Evolutionary conservation across 2,329 filamentous ascomycete species (phyloP).

Genomic region (Paecilomyces dactylethromorphus): DNA sequence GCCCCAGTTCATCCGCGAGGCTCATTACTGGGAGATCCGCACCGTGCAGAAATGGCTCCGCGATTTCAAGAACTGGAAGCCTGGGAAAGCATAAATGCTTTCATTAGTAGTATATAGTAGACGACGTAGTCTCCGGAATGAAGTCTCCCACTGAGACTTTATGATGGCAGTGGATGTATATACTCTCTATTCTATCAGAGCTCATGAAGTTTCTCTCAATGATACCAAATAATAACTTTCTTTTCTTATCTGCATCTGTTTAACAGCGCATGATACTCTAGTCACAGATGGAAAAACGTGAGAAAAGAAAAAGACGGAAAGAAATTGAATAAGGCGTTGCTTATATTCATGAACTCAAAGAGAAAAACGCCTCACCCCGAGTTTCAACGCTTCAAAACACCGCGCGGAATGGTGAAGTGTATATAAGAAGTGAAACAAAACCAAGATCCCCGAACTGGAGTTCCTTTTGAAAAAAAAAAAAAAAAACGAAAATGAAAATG

Average conservation of each 20-base stretch:
- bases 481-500: neutral
- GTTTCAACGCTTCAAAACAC: neutral
- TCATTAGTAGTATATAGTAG: neutral
- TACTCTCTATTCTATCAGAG: too few species aligned
- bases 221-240: too few species aligned
- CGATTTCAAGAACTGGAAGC: neutral
- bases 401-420: neutral
- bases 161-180: too few species aligned
- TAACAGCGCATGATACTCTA: neutral
- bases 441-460: neutral
- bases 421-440: neutral
- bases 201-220: too few species aligned
- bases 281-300: neutral
- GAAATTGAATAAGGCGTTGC: neutral
- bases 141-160: too few species aligned
- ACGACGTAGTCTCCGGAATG: neutral
- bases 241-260: too few species aligned
- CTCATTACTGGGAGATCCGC: neutral
- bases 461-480: neutral
- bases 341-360: neutral
- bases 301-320: neutral
- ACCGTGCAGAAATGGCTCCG: neutral
- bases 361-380: neutral
- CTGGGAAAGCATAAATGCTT: neutral
- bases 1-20: neutral